phyloP scores from a whole-genome alignment of 2,329 filamentous ascomycete species.

The Kalmusia sp. region DNA sequence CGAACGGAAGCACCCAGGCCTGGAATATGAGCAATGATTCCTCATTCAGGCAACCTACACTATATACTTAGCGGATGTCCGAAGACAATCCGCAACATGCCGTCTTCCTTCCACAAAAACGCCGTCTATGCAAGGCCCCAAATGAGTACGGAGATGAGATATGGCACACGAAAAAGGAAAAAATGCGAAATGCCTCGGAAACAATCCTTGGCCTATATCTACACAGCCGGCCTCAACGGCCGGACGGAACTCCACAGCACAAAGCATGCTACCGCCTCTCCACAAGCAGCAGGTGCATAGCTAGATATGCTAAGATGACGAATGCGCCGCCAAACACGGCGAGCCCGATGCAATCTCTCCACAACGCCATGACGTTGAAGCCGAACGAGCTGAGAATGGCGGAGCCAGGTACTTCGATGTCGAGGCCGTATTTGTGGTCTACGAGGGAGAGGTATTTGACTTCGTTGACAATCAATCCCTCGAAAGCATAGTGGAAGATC shows the following conservation, averaged over 20 bases:
- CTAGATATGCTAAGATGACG: slow-evolving; percentile 83
- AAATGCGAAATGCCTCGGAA: slow-evolving; percentile 1
- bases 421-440: slow-evolving; percentile 93
- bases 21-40: too few species aligned
- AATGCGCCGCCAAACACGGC: slow-evolving; percentile 84
- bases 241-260: neutral
- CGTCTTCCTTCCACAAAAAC: neutral
- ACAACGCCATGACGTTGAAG: slow-evolving; percentile 86
- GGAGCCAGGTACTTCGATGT: slow-evolving; percentile 94
- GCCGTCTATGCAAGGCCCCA: slow-evolving; percentile 1
- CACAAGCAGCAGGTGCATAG: slow-evolving; percentile 92
- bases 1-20: too few species aligned
- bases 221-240: neutral
- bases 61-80: neutral
- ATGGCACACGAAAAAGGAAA: neutral
- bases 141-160: too few species aligned
- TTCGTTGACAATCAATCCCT: slow-evolving; percentile 96
- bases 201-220: slow-evolving; percentile 1
- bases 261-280: slow-evolving; percentile 73
- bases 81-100: too few species aligned
- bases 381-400: slow-evolving; percentile 95
- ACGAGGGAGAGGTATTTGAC: slow-evolving; percentile 87
- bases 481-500: slow-evolving; percentile 98
- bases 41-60: neutral
- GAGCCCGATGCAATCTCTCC: slow-evolving; percentile 82